phyloP scores from a whole-genome alignment of 148 eudicot species.

The Vaccinium macrocarpon region DNA sequence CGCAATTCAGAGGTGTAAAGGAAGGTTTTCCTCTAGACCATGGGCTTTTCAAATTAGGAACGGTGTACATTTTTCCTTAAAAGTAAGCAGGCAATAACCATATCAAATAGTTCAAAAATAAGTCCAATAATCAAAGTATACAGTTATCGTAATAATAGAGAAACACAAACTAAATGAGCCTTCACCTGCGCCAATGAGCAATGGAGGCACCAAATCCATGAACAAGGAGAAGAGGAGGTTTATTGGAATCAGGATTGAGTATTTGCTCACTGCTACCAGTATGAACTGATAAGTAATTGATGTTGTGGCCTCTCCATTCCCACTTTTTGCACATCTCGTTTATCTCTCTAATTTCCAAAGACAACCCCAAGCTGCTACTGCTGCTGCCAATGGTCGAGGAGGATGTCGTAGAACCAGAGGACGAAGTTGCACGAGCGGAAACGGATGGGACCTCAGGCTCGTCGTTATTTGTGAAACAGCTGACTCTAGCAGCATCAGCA shows the following conservation, averaged over 20 bases:
- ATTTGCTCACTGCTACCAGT: conserved; percentile 21
- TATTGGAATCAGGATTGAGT: neutral
- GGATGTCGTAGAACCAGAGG: neutral
- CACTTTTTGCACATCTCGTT: conserved; percentile 50
- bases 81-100: too few relatives aligned
- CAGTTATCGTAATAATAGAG: neutral
- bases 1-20: too few relatives aligned
- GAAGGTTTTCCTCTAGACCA: neutral
- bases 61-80: too few relatives aligned
- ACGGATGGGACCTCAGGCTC: neutral
- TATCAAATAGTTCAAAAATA: too few relatives aligned
- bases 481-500: neutral
- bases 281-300: conserved; percentile 54
- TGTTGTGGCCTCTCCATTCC: conserved; percentile 62
- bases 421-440: neutral
- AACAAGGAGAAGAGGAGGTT: conserved; percentile 72
- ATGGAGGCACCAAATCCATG: conserved; percentile 97
- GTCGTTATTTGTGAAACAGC: neutral
- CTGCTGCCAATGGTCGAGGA: neutral
- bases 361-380: conserved; percentile 15
- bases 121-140: neutral
- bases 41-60: too few relatives aligned
- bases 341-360: conserved; percentile 50
- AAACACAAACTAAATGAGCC: neutral
- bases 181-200: conserved; percentile 90